Evolutionary conservation across 2,329 filamentous ascomycete genomes (phyloP).

Genomic region (Kalmusia sp.): DNA sequence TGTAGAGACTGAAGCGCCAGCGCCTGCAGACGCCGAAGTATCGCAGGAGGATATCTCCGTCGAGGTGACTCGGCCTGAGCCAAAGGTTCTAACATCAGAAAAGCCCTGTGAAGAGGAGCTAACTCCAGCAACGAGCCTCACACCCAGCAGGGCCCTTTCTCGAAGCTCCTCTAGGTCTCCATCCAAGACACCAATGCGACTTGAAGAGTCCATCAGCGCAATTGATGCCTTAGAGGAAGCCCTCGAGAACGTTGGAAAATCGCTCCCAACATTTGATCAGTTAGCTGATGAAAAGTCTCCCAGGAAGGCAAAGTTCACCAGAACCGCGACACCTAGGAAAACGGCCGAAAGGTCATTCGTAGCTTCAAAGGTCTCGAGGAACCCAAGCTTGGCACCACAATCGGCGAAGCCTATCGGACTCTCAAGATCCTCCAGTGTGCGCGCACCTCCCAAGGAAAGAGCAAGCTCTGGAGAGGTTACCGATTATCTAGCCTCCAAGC

Average conservation of each 20-base stretch:
- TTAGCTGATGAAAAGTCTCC: conserved; percentile 38
- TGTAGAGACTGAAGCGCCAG: conserved; percentile 2
- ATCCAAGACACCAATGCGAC: conserved; percentile 41
- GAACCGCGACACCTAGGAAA: conserved; percentile 7
- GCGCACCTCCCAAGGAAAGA: conserved; percentile 23
- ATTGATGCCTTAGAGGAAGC: conserved; percentile 61
- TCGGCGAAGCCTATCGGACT: conserved; percentile 33
- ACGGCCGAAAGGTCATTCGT: conserved; percentile 11
- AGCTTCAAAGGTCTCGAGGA: conserved; percentile 32
- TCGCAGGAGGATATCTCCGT: conserved; percentile 19
- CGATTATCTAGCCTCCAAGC: conserved; percentile 52
- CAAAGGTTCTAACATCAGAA: conserved; percentile 35
- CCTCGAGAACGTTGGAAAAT: conserved; percentile 55
- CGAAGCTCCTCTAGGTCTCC: conserved; percentile 27
- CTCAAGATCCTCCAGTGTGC: conserved; percentile 35
- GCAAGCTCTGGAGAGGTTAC: conserved; percentile 33
- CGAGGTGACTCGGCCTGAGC: conserved; percentile 32
- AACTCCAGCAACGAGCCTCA: conserved; percentile 29
- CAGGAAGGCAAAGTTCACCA: conserved; percentile 24
- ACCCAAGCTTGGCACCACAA: conserved; percentile 32
- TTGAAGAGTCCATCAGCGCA: conserved; percentile 58
- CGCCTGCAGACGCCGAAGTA: conserved; percentile 2
- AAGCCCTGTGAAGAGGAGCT: conserved; percentile 32
- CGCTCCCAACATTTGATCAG: conserved; percentile 44
- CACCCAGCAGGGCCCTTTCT: conserved; percentile 29